These are phyloP conservation scores for Didymosphaeria variabile DNA, from an alignment of 2,329 filamentous ascomycete species.

Conservation along the genomic window DNA sequence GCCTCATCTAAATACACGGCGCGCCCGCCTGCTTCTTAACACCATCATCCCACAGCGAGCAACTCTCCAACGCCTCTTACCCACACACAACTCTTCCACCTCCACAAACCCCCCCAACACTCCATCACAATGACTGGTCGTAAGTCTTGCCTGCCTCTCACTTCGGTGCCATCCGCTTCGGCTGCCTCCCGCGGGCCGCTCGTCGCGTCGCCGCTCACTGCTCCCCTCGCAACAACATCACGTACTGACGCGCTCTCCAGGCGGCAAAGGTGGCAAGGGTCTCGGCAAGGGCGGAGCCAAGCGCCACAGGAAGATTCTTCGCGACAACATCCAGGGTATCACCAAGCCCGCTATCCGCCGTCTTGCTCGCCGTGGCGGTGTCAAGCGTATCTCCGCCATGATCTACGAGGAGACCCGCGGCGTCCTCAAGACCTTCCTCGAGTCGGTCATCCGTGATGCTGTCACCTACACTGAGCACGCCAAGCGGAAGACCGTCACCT, in stretches of 20 bases:
- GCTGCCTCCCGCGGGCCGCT: slow-evolving; percentile 18
- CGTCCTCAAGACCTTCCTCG: slow-evolving; percentile 85
- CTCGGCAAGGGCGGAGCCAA: slow-evolving; percentile 98
- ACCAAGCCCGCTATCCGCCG: slow-evolving; percentile 98
- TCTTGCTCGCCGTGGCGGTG: slow-evolving; percentile 98
- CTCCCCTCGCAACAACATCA: slow-evolving; percentile 18
- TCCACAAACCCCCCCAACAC: slow-evolving; percentile 25
- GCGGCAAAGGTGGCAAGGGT: slow-evolving; percentile 96
- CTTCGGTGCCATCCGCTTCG: slow-evolving; percentile 16
- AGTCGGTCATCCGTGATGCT: slow-evolving; percentile 80
- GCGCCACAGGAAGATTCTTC: slow-evolving; percentile 98
- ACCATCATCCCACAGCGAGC: slow-evolving; percentile 25
- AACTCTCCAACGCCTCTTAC: slow-evolving; percentile 23
- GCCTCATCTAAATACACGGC: slow-evolving; percentile 37
- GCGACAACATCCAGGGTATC: slow-evolving; percentile 99
- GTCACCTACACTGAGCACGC: slow-evolving; percentile 86
- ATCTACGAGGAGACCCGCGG: slow-evolving; percentile 86
- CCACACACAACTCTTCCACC: slow-evolving; percentile 18
- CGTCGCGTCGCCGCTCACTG: slow-evolving; percentile 8
- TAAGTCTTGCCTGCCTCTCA: slow-evolving; percentile 46
- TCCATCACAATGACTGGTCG: slow-evolving; percentile 61
- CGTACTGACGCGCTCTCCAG: slow-evolving; percentile 65
- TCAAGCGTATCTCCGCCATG: slow-evolving; percentile 99
- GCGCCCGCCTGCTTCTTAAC: slow-evolving; percentile 22
- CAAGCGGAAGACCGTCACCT: slow-evolving; percentile 78